Evolutionary conservation across 495 filamentous ascomycete species (phyloP).

Genomic region (Podospora pseudocomata): DNA sequence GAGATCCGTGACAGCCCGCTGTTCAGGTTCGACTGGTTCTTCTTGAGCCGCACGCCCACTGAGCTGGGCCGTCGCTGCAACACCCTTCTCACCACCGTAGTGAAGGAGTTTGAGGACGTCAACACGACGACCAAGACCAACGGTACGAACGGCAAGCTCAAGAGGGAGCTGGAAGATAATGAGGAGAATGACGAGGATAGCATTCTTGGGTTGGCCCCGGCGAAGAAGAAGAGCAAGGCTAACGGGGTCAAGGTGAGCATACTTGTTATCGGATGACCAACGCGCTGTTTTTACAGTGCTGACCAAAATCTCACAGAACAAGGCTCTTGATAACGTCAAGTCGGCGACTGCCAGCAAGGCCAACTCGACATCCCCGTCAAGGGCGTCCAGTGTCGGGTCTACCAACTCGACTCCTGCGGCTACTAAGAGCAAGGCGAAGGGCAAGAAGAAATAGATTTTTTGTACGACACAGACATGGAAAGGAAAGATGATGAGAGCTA

Average conservation of each 20-base stretch:
- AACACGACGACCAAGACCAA: conserved; percentile 52
- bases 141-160: conserved; percentile 66
- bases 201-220: conserved; percentile 67
- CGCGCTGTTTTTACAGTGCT: conserved; percentile 12
- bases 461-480: background rate
- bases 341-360: conserved; percentile 50
- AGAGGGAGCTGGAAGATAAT: conserved; percentile 61
- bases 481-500: background rate
- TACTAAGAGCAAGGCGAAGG: conserved; percentile 47
- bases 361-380: conserved; percentile 53
- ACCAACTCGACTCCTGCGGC: conserved; percentile 42
- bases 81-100: conserved; percentile 88
- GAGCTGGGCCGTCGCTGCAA: conserved; percentile 91
- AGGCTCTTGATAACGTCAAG: conserved; percentile 60
- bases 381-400: conserved; percentile 52
- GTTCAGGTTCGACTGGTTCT: conserved; percentile 99
- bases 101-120: conserved; percentile 81
- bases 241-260: conserved; percentile 63
- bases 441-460: conserved; percentile 51
- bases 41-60: conserved; percentile 86
- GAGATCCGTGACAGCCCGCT: conserved; percentile 91
- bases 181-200: conserved; percentile 82
- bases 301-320: conserved; percentile 47
- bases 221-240: conserved; percentile 85
- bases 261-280: background rate